Evolutionary conservation across 2,329 filamentous ascomycete genomes (phyloP).

Genomic region (Epichloe glyceriae): DNA sequence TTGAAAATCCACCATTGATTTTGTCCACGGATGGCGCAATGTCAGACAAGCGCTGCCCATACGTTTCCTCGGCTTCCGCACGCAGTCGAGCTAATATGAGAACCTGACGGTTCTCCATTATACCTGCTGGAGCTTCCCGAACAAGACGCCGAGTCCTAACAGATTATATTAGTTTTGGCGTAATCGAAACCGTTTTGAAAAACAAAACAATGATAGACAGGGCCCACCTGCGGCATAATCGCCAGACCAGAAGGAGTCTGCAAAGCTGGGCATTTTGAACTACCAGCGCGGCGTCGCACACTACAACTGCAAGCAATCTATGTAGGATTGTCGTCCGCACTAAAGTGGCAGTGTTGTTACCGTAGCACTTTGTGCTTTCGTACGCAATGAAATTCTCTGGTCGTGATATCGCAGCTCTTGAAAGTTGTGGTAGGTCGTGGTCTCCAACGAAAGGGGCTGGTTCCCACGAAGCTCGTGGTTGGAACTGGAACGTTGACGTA

Average conservation of each 20-base stretch:
- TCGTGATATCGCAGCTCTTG: too few species aligned
- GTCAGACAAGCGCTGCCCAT: slow-evolving; percentile 66
- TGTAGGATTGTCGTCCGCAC: neutral
- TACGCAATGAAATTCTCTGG: neutral
- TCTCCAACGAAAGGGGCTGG: neutral
- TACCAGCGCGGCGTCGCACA: slow-evolving; percentile 6
- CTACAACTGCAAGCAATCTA: neutral
- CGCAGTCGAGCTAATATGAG: slow-evolving; percentile 85
- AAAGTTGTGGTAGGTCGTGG: neutral
- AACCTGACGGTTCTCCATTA: slow-evolving; percentile 88
- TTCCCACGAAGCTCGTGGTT: too few species aligned
- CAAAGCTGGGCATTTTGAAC: slow-evolving; percentile 68
- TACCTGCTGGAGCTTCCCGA: slow-evolving; percentile 94
- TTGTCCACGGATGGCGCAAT: slow-evolving; percentile 76
- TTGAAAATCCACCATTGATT: slow-evolving; percentile 68
- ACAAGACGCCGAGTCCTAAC: slow-evolving; percentile 75
- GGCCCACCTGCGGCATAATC: slow-evolving; percentile 84
- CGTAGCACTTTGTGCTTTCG: neutral
- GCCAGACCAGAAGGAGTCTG: slow-evolving; percentile 93
- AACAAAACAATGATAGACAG: neutral
- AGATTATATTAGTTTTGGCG: slow-evolving; percentile 8
- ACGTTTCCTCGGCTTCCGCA: slow-evolving; percentile 87
- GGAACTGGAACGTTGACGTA: neutral
- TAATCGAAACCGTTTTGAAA: neutral
- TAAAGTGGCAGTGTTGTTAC: neutral